Percentiles rank a stretch among this genome's conserved stretches.
Evolutionary conservation across 495 filamentous ascomycete species (phyloP).

Genomic region (Echria macrotheca): DNA sequence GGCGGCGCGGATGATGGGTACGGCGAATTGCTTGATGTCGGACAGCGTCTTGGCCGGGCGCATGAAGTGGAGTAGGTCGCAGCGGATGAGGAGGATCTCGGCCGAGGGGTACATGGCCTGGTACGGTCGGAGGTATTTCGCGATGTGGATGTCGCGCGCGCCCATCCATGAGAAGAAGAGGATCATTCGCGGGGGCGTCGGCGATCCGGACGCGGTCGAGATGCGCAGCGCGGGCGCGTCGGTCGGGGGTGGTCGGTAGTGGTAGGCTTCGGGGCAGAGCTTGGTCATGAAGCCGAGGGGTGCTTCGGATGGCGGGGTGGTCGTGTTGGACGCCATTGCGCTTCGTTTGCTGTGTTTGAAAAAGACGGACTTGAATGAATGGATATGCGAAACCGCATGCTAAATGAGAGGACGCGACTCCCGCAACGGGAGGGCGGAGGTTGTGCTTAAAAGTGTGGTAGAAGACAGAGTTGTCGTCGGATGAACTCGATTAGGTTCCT

Average conservation of each 20-base stretch:
- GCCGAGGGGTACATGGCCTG: slow-evolving; percentile 34
- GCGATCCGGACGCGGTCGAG: neutral
- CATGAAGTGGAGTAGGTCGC: slow-evolving; percentile 27
- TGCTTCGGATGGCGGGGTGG: neutral
- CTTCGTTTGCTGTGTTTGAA: too few species aligned
- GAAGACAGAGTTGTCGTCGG: neutral
- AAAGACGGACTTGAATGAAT: neutral
- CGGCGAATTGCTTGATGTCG: slow-evolving; percentile 15
- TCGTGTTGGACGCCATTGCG: slow-evolving; percentile 22
- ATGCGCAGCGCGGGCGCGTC: neutral
- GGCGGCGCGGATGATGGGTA: slow-evolving; percentile 15
- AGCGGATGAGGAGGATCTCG: slow-evolving; percentile 37
- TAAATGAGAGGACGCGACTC: neutral
- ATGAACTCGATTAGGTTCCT: too few species aligned
- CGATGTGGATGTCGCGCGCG: slow-evolving; percentile 39
- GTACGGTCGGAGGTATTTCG: slow-evolving; percentile 40
- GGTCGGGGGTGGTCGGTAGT: slow-evolving; percentile 27
- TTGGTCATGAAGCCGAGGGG: slow-evolving; percentile 34
- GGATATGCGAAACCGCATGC: neutral
- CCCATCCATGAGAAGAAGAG: slow-evolving; percentile 42
- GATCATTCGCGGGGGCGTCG: slow-evolving; percentile 28
- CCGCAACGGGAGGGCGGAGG: neutral
- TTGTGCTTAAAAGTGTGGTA: neutral
- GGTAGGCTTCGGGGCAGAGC: slow-evolving; percentile 30
- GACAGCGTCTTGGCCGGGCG: neutral